Conservation (phyloP, 176 grass and related monocot species). For the Carex pumila region DNA sequence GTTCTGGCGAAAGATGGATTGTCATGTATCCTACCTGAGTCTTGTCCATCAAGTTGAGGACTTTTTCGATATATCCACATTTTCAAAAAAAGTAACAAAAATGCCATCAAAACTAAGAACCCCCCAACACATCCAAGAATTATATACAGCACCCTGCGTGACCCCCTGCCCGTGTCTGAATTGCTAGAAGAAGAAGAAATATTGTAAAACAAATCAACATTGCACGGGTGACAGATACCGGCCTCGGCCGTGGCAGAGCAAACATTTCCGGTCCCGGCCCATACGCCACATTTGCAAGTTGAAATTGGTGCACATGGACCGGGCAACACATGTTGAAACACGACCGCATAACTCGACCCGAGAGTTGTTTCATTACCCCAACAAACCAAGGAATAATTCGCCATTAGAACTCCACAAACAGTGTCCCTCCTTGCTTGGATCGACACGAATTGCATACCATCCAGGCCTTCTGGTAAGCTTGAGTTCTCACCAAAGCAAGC, state of each 20-base stretch:
- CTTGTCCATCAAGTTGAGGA: background rate
- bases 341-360: slow-evolving; percentile 11
- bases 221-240: slow-evolving; percentile 62
- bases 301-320: slow-evolving; percentile 41
- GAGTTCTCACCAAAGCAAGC: slow-evolving; percentile 52
- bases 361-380: slow-evolving; percentile 39
- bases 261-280: slow-evolving; percentile 48
- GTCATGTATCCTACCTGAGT: slow-evolving; percentile 45
- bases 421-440: slow-evolving; percentile 54
- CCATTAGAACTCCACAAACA: slow-evolving; percentile 78
- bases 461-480: slow-evolving; percentile 13
- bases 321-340: slow-evolving; percentile 68
- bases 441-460: slow-evolving; percentile 49
- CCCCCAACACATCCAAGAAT: slow-evolving; percentile 23
- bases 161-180: background rate
- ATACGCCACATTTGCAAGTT: slow-evolving; percentile 58
- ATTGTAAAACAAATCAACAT: slow-evolving; percentile 1
- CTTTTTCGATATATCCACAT: slow-evolving; percentile 1
- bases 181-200: slow-evolving; percentile 10
- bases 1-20: slow-evolving; percentile 18
- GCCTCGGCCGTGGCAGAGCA: slow-evolving; percentile 8
- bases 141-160: slow-evolving; percentile 9
- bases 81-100: slow-evolving; percentile 10
- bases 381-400: slow-evolving; percentile 66
- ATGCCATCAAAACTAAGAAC: background rate